These are phyloP conservation scores for Pythium grandisporangium DNA, from an alignment of 352 stramenopile genomes.

Conservation along the genomic window DNA sequence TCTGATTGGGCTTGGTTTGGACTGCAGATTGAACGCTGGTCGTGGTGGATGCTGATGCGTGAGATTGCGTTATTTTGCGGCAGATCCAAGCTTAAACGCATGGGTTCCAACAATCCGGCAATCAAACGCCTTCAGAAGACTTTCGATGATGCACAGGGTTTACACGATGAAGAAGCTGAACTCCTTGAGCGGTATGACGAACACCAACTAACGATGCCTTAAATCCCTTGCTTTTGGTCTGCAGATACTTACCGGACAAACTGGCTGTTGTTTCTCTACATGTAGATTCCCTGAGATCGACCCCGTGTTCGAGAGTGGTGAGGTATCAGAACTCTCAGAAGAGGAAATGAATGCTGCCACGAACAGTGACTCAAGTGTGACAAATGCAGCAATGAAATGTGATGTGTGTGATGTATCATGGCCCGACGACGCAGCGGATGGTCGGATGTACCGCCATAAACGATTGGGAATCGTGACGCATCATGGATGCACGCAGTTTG, in stretches of 20 bases:
- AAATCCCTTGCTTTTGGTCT: too few species aligned
- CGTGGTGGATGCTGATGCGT: background rate
- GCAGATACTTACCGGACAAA: too few species aligned
- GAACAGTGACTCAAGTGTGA: too few species aligned
- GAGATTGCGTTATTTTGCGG: background rate
- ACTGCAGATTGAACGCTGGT: too few species aligned
- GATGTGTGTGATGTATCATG: constrained; percentile 81
- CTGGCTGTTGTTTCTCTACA: background rate
- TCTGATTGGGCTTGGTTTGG: too few species aligned
- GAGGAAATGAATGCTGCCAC: constrained; percentile 10
- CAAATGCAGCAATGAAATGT: constrained; percentile 25
- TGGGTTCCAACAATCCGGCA: constrained; percentile 50
- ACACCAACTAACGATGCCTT: too few species aligned
- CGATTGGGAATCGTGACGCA: constrained; percentile 52
- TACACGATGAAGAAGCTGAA: constrained; percentile 29
- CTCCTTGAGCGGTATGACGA: constrained; percentile 24
- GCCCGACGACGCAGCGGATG: constrained; percentile 45
- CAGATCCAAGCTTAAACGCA: constrained; percentile 65
- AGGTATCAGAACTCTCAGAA: constrained; percentile 35
- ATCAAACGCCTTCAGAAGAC: constrained; percentile 66
- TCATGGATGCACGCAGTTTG: constrained; percentile 67
- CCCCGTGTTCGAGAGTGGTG: constrained; percentile 59
- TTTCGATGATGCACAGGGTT: constrained; percentile 46
- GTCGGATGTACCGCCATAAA: constrained; percentile 45
- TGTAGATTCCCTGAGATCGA: constrained; percentile 46